Evolutionary conservation across 1,284 basidiomycete species (phyloP).

Genomic region (Austroboletus niveus): DNA sequence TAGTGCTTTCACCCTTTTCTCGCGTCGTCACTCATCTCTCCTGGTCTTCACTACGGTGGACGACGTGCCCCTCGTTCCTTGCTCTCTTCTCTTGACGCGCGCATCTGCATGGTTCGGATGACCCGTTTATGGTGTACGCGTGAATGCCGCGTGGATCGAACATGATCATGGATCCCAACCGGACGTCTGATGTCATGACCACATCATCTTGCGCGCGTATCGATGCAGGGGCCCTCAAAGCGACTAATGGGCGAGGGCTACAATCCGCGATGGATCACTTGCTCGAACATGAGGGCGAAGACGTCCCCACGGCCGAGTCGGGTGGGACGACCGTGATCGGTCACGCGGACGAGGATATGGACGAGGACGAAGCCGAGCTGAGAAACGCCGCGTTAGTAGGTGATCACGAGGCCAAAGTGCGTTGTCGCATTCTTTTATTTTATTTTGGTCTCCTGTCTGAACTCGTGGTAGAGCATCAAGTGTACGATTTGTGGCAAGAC

Average conservation of each 20-base stretch:
- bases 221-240: background rate
- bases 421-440: constrained; percentile 2
- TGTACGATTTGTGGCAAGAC: constrained; percentile 82
- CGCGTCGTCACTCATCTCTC: background rate
- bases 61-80: background rate
- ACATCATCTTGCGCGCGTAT: too few relatives aligned
- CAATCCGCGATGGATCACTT: constrained; percentile 90
- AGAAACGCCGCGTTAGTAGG: background rate
- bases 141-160: background rate
- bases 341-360: constrained; percentile 25
- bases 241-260: constrained; percentile 58
- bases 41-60: background rate
- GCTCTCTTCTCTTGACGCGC: too few relatives aligned
- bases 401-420: constrained; percentile 61
- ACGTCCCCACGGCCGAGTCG: constrained; percentile 61
- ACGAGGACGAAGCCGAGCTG: constrained; percentile 65
- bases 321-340: background rate
- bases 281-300: constrained; percentile 72
- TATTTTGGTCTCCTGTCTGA: background rate
- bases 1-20: constrained; percentile 27
- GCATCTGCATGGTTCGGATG: too few relatives aligned
- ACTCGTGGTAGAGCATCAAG: constrained; percentile 62
- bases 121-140: background rate
- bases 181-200: too few relatives aligned
- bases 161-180: too few relatives aligned